Base-by-base conservation (phyloP, 257 asterid genomes). In the Linderniella brevidens region DNA sequence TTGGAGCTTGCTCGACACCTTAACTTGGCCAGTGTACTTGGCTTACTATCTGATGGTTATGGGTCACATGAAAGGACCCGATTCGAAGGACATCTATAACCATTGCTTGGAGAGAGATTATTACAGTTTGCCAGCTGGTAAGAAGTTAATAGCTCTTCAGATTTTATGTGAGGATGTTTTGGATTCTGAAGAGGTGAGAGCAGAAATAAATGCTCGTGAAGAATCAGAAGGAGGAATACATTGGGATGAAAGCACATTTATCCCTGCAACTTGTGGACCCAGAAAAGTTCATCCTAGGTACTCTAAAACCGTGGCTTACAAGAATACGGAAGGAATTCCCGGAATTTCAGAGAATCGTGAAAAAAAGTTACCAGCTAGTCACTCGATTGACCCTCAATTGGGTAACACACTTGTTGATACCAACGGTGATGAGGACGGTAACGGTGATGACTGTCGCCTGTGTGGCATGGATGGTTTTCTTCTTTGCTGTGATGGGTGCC, bases 401-500 rank as follows among this genome's bases (percentile, higher is more conserved):
- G 53, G 18, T 35, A 47, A 51, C 36, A 63, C 56, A 49, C 65
- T 48, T 32, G 66, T 44, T 53, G 67, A 55, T 45, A 44, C 57
- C 45, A 39, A 55, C 16, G 57, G 35, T 49, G 87, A 74, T 41
- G 73, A 79, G 49, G 86, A 79, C 63, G 75, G 65, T 44, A 79
- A 79, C 63, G 77, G 82, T 46, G 92, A 79, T 55, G 92, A 79
- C 46, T 79, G 92, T 50, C 71, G 71, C 49, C 74, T 79, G 46
- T 76, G 92, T 56, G 80, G 92, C 55, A 79, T 79, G 92, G 92
- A 79, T 25, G 92, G 92, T 15, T 70, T 63, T 40, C 58, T 79
- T 62, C 71, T 79, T 49, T 79, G 92, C 59, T 79, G 92, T 56
- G 92, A 79, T 48, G 92, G 92, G 42, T 79, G 92, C 56, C 92